Conservation (phyloP, 2,329 filamentous ascomycete species). For the Ceratocystis papillata region DNA sequence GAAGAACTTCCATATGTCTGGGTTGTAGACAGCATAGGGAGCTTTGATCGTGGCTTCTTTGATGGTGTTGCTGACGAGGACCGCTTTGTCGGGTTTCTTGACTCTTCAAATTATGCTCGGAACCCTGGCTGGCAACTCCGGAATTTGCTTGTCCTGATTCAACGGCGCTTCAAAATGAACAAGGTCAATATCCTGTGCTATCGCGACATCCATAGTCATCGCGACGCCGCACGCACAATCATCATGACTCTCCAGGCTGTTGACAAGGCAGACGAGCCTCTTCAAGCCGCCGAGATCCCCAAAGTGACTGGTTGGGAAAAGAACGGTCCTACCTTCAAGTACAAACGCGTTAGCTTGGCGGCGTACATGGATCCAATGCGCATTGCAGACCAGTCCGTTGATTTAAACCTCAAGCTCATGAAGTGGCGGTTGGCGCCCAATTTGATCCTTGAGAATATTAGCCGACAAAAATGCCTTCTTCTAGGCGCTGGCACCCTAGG, state of each 20-base stretch:
- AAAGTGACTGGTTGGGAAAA: slow-evolving; percentile 93
- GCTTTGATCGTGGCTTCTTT: slow-evolving; percentile 84
- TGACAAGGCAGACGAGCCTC: slow-evolving; percentile 6
- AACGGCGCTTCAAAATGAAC: slow-evolving; percentile 66
- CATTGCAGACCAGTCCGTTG: slow-evolving; percentile 85
- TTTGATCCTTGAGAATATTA: slow-evolving; percentile 78
- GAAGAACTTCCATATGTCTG: slow-evolving; percentile 53
- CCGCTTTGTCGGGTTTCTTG: slow-evolving; percentile 74
- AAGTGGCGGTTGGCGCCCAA: slow-evolving; percentile 94
- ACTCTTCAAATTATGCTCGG: slow-evolving; percentile 79
- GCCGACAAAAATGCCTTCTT: slow-evolving; percentile 77
- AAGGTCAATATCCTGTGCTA: slow-evolving; percentile 82
- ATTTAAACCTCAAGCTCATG: slow-evolving; percentile 94
- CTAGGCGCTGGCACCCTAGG: slow-evolving; percentile 88
- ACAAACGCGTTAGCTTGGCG: slow-evolving; percentile 68
- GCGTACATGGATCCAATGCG: slow-evolving; percentile 87
- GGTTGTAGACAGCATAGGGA: slow-evolving; percentile 63
- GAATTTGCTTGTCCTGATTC: slow-evolving; percentile 75
- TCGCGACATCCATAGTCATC: slow-evolving; percentile 64
- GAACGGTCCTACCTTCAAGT: slow-evolving; percentile 58
- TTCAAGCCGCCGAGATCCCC: slow-evolving; percentile 50
- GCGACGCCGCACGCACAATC: slow-evolving; percentile 72
- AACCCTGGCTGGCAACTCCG: slow-evolving; percentile 88
- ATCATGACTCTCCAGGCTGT: slow-evolving; percentile 52
- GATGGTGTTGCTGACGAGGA: slow-evolving; percentile 58